Base-by-base conservation (phyloP, 225 moss, liverwort and hornwort genomes). In the Bryoerythrophyllum caledonicum region DNA sequence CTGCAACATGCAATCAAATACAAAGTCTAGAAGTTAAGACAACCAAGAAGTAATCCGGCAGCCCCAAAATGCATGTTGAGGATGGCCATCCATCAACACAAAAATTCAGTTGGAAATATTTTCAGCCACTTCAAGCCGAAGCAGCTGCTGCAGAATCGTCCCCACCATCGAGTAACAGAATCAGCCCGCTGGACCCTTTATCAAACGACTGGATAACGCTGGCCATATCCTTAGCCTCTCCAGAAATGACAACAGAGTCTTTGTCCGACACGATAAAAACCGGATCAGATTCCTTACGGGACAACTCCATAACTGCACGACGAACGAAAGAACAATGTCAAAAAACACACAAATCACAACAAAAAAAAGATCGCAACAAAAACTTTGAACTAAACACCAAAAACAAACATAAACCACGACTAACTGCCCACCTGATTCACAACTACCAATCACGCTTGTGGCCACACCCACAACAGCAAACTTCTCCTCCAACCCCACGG, bases 131-230 rank as follows among this genome's bases (percentile, higher is more conserved):
- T 76, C 37, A 76, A 17, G 76, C 76, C 3, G 76, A 76, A 40
- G 76, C 34, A 5, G 76, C 76, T 21, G 76, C 76, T 0, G 68
- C 76, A 30, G 76, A 67, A 10, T 76, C 76, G 35, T 76, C 76
- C 23, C 68, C 68, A 59, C 76, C 49, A 43, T 76, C 68, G 2
- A 76, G 59, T 10, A 67, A n/a, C 35, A 76, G 15, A n/a, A 68
- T 68, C 26, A 76, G 60, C 30, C 67, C 60, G 10, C 34, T 35
- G 15, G 76, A 60, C 8, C 68, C 68, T 60, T 76, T 76, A 23
- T 76, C 67, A 8, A 76, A 34, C 14, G 76, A 76, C 14, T 67
- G 58, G 9, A 76, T 43, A 15, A 57, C 68, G 37, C 68, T 76
- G 2, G 60, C 49, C 27, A 67, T 59, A 23, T 76, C 76, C 67